Evolutionary conservation across 495 filamentous ascomycete genomes (phyloP), one percentile per base, ranked within the genome.

Genomic region (Tricharina praecox): DNA sequence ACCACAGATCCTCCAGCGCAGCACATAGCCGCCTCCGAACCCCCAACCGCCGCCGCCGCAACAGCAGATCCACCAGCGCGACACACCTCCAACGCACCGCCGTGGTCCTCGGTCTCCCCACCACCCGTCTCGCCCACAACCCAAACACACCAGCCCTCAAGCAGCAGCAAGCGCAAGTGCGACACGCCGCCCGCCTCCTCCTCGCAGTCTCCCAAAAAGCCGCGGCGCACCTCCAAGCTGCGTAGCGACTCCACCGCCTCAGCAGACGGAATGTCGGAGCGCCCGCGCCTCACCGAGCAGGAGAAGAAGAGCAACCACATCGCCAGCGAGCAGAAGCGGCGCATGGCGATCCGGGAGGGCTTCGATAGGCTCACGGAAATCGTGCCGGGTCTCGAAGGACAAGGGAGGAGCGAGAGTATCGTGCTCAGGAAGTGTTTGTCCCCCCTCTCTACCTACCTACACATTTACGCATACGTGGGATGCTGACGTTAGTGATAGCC

Each of bases 291-390:
- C 47, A 85, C 80, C 2, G 82, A 87, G 46, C 73, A 81, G 50
- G 80, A 93, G 61, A 93, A 90, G 69, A 92, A 90, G 64, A 76
- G 76, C 50, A 94, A 93, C 54, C 86, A 93, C 59, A 90, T 93
- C 53, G 76, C 75, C 7, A 86, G 81, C 1, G 87, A 95, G 62
- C 81, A 92, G 61, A 93, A 93, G 64, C 79, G 87, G 10, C 78
- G 87, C 24, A 74, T 81, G 53, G 80, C 79, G 3, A 93, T 95
- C 50, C 75, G 87, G 23, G 75, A 81, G 24, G 83, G 80, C n/a
- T 93, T 90, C 53, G 86, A 94, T 63, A 70, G 75, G 16, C 69
- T 95, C 1, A 79, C 81, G n/a, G 72, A 77, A 36, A 69, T 88
- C 33, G 83, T 93, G 15, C 87, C 87, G 0, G 86, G 83, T 0